These are phyloP conservation scores for Diophrys appendiculata DNA, from an alignment of 73 alveolate species.

Conservation along the genomic window DNA sequence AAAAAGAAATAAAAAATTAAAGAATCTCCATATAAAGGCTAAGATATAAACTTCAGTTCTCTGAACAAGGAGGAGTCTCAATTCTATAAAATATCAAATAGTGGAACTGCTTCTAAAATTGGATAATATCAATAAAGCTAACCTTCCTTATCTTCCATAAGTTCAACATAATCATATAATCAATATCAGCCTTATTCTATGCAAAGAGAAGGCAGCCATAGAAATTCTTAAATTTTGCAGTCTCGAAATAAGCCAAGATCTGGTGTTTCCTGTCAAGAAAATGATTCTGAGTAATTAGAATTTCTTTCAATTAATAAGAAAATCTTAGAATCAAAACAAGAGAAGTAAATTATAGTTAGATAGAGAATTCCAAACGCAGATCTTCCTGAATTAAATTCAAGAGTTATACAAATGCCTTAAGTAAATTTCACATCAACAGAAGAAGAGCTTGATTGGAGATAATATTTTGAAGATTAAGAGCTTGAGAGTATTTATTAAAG, in stretches of 20 bases:
- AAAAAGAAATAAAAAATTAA: no score
- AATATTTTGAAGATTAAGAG: constrained; percentile 30
- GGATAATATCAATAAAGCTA: no score
- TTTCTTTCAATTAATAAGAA: not conserved
- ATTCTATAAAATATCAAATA: no score
- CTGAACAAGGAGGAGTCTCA: no score
- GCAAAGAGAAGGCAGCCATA: not conserved
- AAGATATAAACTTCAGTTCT: no score
- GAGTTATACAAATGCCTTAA: not conserved
- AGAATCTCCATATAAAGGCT: no score
- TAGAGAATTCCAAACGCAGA: not conserved
- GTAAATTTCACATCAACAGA: not conserved
- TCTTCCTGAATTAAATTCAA: not conserved
- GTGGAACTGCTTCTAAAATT: no score
- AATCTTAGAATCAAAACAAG: not conserved
- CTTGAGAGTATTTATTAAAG: constrained; percentile 24
- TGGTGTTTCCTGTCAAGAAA: no score
- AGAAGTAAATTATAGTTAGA: not conserved
- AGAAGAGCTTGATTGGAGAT: constrained; percentile 37
- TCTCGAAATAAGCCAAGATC: not conserved
- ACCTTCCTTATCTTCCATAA: not conserved
- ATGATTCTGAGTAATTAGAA: constrained; percentile 3
- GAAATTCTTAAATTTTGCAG: not conserved
- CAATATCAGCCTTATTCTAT: not conserved
- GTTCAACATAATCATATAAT: not conserved